These are phyloP conservation scores for Starmerella floricola DNA, from an alignment of 805 yeast genomes.

Conservation along the genomic window DNA sequence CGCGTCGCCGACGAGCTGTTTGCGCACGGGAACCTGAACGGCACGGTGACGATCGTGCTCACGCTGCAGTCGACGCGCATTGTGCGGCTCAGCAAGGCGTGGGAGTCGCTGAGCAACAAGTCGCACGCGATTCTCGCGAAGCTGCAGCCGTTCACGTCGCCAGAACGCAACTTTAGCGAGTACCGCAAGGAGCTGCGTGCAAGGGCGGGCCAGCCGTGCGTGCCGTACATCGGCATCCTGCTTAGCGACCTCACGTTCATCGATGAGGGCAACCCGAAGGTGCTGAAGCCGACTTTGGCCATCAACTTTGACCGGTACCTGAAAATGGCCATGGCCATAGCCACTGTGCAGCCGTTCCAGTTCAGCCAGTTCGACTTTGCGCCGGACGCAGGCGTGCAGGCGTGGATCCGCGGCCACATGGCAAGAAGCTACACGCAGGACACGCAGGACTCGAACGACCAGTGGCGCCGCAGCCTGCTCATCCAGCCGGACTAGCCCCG, in stretches of 20 bases:
- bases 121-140: conserved; percentile 21
- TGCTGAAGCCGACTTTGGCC: conserved; percentile 13
- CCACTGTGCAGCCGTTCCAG: conserved; percentile 29
- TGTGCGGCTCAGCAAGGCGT: conserved; percentile 26
- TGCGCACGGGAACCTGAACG: conserved; percentile 27
- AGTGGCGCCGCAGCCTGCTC: conserved; percentile 30
- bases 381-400: conserved; percentile 22
- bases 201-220: conserved; percentile 23
- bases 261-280: conserved; percentile 30
- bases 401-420: conserved; percentile 30
- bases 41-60: conserved; percentile 27
- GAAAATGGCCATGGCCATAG: conserved; percentile 26
- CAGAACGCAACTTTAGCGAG: conserved; percentile 29
- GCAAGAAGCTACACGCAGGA: conserved; percentile 24
- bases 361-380: conserved; percentile 13
- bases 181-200: conserved; percentile 26
- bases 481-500: conserved; percentile 25
- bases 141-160: conserved; percentile 25
- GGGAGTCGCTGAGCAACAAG: conserved; percentile 27
- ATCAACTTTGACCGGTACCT: conserved; percentile 30
- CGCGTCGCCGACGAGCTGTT: conserved; percentile 28
- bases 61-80: conserved; percentile 30
- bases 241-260: conserved; percentile 30
- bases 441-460: conserved; percentile 25
- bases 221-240: conserved; percentile 30